Percentiles rank a stretch among this genome's conserved stretches.
Conservation (phyloP, 2,329 filamentous ascomycete genomes). For the Alternaria arbusti region DNA sequence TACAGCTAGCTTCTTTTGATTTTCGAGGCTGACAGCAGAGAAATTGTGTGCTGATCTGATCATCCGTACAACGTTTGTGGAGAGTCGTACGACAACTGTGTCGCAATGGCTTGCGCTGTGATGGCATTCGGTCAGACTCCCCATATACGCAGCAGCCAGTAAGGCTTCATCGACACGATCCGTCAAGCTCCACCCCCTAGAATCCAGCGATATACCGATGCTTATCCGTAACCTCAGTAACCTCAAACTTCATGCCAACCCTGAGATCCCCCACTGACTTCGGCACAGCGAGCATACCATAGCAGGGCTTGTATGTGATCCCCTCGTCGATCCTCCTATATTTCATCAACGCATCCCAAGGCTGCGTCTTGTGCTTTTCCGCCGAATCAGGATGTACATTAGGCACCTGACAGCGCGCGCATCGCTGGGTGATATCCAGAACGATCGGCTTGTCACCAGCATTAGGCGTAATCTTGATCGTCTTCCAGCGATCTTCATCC, state of each 20-base stretch:
- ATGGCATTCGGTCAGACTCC: not conserved
- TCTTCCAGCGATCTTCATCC: slow-evolving; percentile 70
- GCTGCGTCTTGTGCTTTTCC: slow-evolving; percentile 63
- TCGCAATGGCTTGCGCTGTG: not conserved
- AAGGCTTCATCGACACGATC: not conserved
- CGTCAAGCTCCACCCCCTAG: slow-evolving; percentile 4
- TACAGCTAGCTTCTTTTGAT: not conserved
- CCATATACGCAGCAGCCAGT: not conserved
- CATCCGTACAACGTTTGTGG: not conserved
- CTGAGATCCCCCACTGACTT: slow-evolving; percentile 62
- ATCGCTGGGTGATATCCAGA: slow-evolving; percentile 65
- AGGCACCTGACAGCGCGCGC: slow-evolving; percentile 67
- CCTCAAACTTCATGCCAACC: slow-evolving; percentile 66
- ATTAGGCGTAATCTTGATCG: slow-evolving; percentile 53
- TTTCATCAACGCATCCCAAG: slow-evolving; percentile 67
- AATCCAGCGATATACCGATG: slow-evolving; percentile 60
- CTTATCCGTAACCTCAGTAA: slow-evolving; percentile 62
- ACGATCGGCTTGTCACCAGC: slow-evolving; percentile 42
- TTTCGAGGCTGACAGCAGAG: not conserved
- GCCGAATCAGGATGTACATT: slow-evolving; percentile 70
- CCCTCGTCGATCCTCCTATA: slow-evolving; percentile 67
- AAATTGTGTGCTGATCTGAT: not conserved
- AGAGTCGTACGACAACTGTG: not conserved
- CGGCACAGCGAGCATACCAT: slow-evolving; percentile 70
- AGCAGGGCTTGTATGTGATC: slow-evolving; percentile 69